Evolutionary conservation across 176 grass and related monocot species (phyloP).

Genomic region (Zoysia pacifica): DNA sequence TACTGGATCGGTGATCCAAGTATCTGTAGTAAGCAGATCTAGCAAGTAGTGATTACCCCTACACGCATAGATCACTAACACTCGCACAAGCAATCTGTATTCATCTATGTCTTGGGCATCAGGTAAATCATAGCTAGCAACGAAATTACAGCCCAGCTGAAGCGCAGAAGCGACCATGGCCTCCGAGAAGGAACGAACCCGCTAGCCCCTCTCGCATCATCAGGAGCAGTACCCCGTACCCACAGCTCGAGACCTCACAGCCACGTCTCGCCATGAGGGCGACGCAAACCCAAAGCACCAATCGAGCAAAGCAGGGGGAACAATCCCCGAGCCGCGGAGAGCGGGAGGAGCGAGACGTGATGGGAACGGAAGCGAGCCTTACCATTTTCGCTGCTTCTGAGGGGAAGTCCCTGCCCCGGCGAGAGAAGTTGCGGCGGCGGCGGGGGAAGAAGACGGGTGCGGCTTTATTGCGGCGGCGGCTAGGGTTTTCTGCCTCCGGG

Average conservation of each 20-base stretch:
- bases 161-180: neutral
- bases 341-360: neutral
- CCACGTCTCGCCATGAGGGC: neutral
- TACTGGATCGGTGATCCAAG: neutral
- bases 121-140: neutral
- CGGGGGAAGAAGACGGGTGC: neutral
- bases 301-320: neutral
- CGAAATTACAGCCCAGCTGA: neutral
- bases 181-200: neutral
- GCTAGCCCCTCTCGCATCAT: no score
- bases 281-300: neutral
- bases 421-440: constrained; percentile 35
- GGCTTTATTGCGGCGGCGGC: constrained; percentile 18
- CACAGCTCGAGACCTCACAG: neutral
- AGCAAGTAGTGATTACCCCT: neutral
- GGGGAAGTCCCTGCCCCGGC: neutral
- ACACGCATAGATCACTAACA: neutral
- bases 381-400: constrained; percentile 47
- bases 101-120: neutral
- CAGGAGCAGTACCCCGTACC: neutral
- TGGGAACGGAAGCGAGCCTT: neutral
- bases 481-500: constrained; percentile 23
- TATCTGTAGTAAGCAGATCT: neutral
- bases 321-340: neutral
- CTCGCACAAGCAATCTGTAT: neutral